Percentiles rank a stretch among this genome's conserved stretches.
Evolutionary conservation across 768 basidiomycete genomes (phyloP).

Genomic region (Leccinum olivaceopallidum): DNA sequence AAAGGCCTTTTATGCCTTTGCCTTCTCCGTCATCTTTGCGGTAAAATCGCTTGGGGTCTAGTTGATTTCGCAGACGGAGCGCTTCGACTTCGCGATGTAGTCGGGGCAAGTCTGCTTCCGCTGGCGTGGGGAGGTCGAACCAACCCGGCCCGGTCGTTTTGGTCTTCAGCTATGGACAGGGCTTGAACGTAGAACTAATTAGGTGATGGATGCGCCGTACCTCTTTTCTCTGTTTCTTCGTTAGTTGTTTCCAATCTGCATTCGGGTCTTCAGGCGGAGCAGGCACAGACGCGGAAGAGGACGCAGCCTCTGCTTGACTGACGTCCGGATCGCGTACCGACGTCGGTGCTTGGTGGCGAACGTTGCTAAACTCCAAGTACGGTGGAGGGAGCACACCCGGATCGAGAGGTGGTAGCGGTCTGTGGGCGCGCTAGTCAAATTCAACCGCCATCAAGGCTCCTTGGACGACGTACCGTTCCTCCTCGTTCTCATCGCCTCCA

Average conservation of each 20-base stretch:
- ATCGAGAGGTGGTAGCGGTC: conserved; percentile 63
- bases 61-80: conserved; percentile 78
- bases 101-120: conserved; percentile 75
- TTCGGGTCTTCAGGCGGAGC: conserved; percentile 64
- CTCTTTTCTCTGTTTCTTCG: conserved; percentile 70
- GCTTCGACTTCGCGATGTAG: conserved; percentile 87
- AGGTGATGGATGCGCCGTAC: conserved; percentile 39
- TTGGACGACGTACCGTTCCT: conserved; percentile 36
- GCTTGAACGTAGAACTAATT: neutral
- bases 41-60: conserved; percentile 93
- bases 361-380: conserved; percentile 58
- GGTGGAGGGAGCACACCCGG: conserved; percentile 62
- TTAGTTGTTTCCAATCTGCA: conserved; percentile 64
- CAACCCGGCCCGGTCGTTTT: conserved; percentile 78
- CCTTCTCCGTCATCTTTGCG: conserved; percentile 84
- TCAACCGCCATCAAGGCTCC: neutral
- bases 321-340: conserved; percentile 63
- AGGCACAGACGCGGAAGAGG: conserved; percentile 50
- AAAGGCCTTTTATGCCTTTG: conserved; percentile 79
- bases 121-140: conserved; percentile 87
- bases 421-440: conserved; percentile 23
- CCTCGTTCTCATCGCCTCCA: conserved; percentile 35
- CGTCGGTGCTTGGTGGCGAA: conserved; percentile 44
- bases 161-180: conserved; percentile 52
- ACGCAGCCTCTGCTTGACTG: conserved; percentile 50